A percentile compares a stretch with the other conserved stretches of the same genome.
phyloP scores from a whole-genome alignment of 1,284 basidiomycete genomes.

The Melampsora larici-populina region DNA sequence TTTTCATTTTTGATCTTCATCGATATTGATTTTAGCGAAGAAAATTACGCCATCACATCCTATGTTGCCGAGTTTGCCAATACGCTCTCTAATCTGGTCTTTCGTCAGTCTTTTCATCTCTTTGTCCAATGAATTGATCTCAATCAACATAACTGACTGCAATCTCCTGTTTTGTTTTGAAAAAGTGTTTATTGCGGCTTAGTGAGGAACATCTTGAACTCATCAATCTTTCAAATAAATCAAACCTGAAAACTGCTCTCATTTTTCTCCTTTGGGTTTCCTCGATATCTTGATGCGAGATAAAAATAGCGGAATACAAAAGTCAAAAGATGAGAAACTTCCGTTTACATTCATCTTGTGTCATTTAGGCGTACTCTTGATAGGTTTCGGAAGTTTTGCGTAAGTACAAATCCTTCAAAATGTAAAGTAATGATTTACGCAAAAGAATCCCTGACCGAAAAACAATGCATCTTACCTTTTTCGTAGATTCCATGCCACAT shows the following conservation, averaged over 20 bases:
- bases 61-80: constrained; percentile 56
- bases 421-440: too few relatives aligned
- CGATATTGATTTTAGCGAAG: not conserved
- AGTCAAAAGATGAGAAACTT: not conserved
- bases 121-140: constrained; percentile 45
- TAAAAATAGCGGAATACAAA: not conserved
- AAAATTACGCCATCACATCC: constrained; percentile 46
- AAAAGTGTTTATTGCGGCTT: not conserved
- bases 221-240: not conserved
- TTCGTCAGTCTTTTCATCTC: constrained; percentile 54
- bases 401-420: too few relatives aligned
- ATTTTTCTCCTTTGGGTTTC: not conserved
- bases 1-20: not conserved
- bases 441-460: too few relatives aligned
- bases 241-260: not conserved
- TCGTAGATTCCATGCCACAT: constrained; percentile 50
- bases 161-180: too few relatives aligned
- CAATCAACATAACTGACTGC: constrained; percentile 45
- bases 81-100: constrained; percentile 56
- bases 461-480: constrained; percentile 47
- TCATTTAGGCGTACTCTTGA: not conserved
- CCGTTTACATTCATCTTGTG: not conserved
- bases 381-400: constrained; percentile 2
- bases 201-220: not conserved
- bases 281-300: not conserved